phyloP scores from a whole-genome alignment of 2,329 filamentous ascomycete species.

The Neurospora sp. region DNA sequence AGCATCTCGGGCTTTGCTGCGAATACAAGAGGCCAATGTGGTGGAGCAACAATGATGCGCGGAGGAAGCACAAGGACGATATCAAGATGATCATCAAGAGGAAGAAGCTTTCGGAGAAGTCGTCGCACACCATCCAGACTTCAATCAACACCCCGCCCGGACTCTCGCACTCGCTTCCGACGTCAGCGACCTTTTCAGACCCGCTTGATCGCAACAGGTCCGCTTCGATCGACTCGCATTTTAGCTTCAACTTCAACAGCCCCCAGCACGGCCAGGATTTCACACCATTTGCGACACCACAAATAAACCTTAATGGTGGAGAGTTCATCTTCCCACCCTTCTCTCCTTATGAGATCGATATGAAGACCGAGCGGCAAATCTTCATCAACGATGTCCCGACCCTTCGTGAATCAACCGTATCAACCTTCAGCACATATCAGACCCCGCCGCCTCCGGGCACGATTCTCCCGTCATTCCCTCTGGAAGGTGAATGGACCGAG shows the following conservation, averaged over 20 bases:
- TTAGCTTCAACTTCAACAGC: conserved; percentile 67
- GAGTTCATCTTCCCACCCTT: conserved; percentile 51
- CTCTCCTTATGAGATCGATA: conserved; percentile 84
- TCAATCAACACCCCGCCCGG: conserved; percentile 61
- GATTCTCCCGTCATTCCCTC: conserved; percentile 51
- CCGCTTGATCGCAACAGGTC: conserved; percentile 63
- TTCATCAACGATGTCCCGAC: conserved; percentile 87
- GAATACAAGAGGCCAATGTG: conserved; percentile 95
- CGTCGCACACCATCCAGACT: conserved; percentile 45
- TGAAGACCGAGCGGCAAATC: conserved; percentile 91
- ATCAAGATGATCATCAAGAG: conserved; percentile 98
- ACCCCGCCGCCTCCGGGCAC: conserved; percentile 63
- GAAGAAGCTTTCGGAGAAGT: conserved; percentile 89
- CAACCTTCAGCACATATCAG: conserved; percentile 87
- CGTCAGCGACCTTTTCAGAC: conserved; percentile 71
- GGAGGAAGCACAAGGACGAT: conserved; percentile 79
- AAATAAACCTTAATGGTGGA: conserved; percentile 40
- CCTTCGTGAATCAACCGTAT: conserved; percentile 75
- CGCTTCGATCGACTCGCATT: conserved; percentile 71
- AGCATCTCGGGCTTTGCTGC: conserved; percentile 71
- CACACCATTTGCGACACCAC: conserved; percentile 49
- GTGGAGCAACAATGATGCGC: conserved; percentile 90
- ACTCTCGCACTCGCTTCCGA: conserved; percentile 72
- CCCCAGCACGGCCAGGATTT: conserved; percentile 43
- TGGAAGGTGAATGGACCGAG: conserved; percentile 61